Base-by-base conservation (phyloP, 768 basidiomycete species). In the Boletus patriciae region DNA sequence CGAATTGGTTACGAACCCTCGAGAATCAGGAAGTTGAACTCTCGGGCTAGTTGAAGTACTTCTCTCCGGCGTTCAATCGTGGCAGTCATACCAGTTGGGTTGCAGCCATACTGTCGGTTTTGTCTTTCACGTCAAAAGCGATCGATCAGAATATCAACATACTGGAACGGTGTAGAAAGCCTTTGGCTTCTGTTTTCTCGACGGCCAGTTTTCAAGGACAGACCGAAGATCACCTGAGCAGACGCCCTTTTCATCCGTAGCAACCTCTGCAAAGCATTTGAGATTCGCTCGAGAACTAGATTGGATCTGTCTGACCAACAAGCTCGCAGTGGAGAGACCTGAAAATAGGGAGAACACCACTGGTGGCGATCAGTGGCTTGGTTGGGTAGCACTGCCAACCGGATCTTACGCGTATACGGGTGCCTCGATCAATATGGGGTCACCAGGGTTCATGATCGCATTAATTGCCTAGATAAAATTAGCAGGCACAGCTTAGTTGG, bases 71-170 rank as follows among this genome's bases (percentile, higher is more conserved):
- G 81, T 53, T 85, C 82, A 40, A 82, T 71, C 3, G 88, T 79
- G 6, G 88, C 82, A 4, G 92, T 93, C 69, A 83, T 83, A 1
- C 94, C 94, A 9, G 87, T 90, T 4, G 92, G 94, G 70, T 95
- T 95, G 62, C 87, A 88, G 34, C 93, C 94, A 64, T 87, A 88
- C 87, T 90, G 57, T 16, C 16, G 19, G 49, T 52, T 43, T 43
- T 29, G 52, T 40, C 49, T 48, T 42, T 44, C 36, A 36, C 29
- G 33, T 44, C 33, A 43, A 45, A 18, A 36, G 40, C 16, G 43
- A 51, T 62, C 47, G 47, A 58, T 54, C 40, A 55, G 46, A 37
- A 55, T 15, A 48, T 33, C 23, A 27, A 43, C 82, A 23, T 70
- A 89, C 88, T 5, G 85, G 87, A 38, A 94, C 86, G 6, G 86